Evolutionary conservation across 78 protist genomes (phyloP), one percentile per base, ranked within the genome.

Genomic region (slime mould (Dictyostelium discoideum)): DNA sequence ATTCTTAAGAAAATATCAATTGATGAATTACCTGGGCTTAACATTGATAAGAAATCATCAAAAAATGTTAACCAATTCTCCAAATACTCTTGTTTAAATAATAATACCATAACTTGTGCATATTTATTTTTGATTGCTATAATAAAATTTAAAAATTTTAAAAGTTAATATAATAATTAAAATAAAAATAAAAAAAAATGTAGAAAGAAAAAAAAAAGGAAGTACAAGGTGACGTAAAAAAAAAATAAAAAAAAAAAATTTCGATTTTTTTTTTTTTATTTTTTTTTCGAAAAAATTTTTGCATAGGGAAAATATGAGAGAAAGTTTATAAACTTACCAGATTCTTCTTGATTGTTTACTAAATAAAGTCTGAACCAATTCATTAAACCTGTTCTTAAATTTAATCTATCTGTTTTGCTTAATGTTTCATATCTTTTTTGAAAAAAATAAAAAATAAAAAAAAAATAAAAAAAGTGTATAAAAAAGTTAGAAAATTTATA

Each of bases 1-100:
- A 93, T 65, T 60, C 96, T 67, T n/a, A 93, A n/a, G 46, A 93
- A 93, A 5, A 93, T 93, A 86, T 93, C 96, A n/a, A 93, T 84
- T 18, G 76, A 24, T 22, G 63, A 50, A 14, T 73, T 69, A 8
- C 72, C 60, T 13, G 24, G 11, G 13, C 32, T 40, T 4, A 93
- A 76, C 57, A 85, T 16, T 50, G 92, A 72, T 18, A 93, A 80
- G 46, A 80, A 57, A 6, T 93, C 96, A 40, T 84, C 57, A 83
- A 93, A 93, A 37, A 93, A 93, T 16, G 42, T 16, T 60, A 86
- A 60, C 96, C 96, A 93, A 44, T 86, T 50, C 24, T 93, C 94
- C 18, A 92, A 92, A 60, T 93, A 93, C 72, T 93, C 96, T 76
- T 87, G 92, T 76, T 93, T 93, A 42, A 93, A 93, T 48, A 93